phyloP scores from a whole-genome alignment of 2,329 filamentous ascomycete species.

The Pseudogymnoascus sp. region DNA sequence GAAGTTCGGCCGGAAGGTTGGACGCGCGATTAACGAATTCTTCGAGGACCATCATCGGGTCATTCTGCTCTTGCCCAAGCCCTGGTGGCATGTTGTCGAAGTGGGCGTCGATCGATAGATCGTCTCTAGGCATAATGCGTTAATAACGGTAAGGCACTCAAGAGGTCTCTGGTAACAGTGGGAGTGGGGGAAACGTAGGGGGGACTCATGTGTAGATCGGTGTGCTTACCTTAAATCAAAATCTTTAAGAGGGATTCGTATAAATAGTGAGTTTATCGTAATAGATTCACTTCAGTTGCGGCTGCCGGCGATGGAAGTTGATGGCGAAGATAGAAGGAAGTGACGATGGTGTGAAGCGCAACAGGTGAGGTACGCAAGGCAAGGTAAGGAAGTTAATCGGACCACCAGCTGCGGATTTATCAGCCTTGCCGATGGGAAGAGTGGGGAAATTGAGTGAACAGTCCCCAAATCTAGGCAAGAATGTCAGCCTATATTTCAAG shows the following conservation, averaged over 20 bases:
- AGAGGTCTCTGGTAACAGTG: background rate
- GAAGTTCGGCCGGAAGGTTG: constrained; percentile 74
- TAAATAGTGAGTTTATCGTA: background rate
- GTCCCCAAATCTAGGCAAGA: background rate
- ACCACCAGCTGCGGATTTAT: background rate
- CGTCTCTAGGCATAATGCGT: constrained; percentile 64
- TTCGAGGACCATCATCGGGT: constrained; percentile 63
- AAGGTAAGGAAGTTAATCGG: background rate
- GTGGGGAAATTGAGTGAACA: background rate
- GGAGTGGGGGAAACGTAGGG: background rate
- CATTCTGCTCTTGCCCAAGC: constrained; percentile 53
- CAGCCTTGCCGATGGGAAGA: constrained; percentile 4
- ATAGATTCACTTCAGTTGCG: background rate
- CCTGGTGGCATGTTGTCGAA: constrained; percentile 30
- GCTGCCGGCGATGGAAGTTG: background rate
- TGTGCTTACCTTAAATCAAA: background rate
- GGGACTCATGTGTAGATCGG: background rate
- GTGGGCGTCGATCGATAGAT: constrained; percentile 57
- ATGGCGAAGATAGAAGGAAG: background rate
- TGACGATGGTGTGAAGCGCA: background rate
- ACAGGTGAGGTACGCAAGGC: background rate
- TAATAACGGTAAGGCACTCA: constrained; percentile 33
- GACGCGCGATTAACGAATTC: constrained; percentile 68
- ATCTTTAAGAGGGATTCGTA: background rate
- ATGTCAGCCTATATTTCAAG: background rate